Base-by-base conservation (phyloP, 257 asterid genomes). In the Pogostemon cablin region DNA sequence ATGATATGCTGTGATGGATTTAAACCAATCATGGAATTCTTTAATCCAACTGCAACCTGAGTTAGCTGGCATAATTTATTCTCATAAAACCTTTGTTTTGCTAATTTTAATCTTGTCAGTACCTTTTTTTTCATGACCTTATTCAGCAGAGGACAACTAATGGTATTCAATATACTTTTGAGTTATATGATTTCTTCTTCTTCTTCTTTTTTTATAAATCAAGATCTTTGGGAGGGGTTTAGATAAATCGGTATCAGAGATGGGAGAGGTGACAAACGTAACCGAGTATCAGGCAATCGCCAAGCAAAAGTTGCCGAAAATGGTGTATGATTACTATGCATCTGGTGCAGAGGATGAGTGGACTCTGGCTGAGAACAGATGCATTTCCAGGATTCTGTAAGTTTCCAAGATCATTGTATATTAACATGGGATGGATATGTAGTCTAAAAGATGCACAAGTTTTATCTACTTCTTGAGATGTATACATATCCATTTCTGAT, bases 281-380 rank as follows among this genome's bases (percentile, higher is more conserved):
- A 77, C 40, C 25, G 98, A 93, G 80, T 93, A 90, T 71, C 89
- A 93, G 82, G 95, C 93, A n/a, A 80, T 93, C 63, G 98, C 98
- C 80, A 93, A 90, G 87, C 80, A 83, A 38, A 93, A 90, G 77
- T 76, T 93, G 87, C 95, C 98, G 2, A 93, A 93, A 80, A 88
- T 87, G 96, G 97, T 20, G 42, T 93, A 76, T 42, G 98, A 93
- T 72, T 93, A 93, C 88, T 93, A 93, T 71, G 98, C 98, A 44
- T 93, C 98, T 0, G 97, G 98, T 71, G 97, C 97, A 47, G 98
- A 93, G 84, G 98, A 93, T 75, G 86, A 93, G 78, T 93, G 98
- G 97, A 76, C 95, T 69, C 85, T 93, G 57, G 86, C 88, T 77
- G 97, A 90, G 90, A 93, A 93, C 81, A 84, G 87, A 90, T 61